Evolutionary conservation across 768 basidiomycete genomes (phyloP).

Genomic region (Royoungia palumana): DNA sequence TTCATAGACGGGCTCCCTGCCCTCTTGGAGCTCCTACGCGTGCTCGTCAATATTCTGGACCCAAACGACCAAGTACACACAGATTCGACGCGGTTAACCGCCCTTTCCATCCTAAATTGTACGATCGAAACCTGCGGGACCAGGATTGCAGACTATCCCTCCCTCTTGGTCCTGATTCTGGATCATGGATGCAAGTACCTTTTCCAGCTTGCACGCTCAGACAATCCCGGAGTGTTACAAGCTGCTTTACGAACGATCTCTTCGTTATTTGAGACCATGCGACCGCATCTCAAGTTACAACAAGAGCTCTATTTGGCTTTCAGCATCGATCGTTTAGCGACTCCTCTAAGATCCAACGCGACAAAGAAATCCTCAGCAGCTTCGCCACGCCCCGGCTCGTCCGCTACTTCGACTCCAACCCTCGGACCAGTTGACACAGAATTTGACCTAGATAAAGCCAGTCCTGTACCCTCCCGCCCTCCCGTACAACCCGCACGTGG

Average conservation of each 20-base stretch:
- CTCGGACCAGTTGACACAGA: constrained; percentile 38
- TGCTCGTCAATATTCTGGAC: constrained; percentile 92
- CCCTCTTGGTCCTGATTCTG: constrained; percentile 69
- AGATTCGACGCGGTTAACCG: constrained; percentile 88
- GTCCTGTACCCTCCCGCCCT: constrained; percentile 50
- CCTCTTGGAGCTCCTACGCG: constrained; percentile 86
- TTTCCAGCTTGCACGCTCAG: constrained; percentile 93
- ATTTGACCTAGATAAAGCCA: constrained; percentile 46
- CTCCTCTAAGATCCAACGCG: constrained; percentile 37
- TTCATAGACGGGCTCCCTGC: constrained; percentile 82
- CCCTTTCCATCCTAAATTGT: constrained; percentile 81
- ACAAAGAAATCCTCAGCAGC: constrained; percentile 35
- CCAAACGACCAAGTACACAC: constrained; percentile 94
- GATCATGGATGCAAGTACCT: constrained; percentile 95
- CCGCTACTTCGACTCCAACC: constrained; percentile 42
- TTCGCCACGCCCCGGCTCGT: constrained; percentile 55
- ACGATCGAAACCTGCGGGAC: constrained; percentile 84
- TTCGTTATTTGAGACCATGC: constrained; percentile 85
- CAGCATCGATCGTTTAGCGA: constrained; percentile 84
- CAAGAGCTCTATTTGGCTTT: constrained; percentile 95
- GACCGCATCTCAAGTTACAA: constrained; percentile 83
- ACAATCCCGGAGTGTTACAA: constrained; percentile 76
- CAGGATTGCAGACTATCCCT: constrained; percentile 72
- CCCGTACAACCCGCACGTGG: constrained; percentile 75
- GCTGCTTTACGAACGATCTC: constrained; percentile 80